Base-by-base conservation (phyloP, 192 early-diverging fungal species). In the Podila clonocystis region DNA sequence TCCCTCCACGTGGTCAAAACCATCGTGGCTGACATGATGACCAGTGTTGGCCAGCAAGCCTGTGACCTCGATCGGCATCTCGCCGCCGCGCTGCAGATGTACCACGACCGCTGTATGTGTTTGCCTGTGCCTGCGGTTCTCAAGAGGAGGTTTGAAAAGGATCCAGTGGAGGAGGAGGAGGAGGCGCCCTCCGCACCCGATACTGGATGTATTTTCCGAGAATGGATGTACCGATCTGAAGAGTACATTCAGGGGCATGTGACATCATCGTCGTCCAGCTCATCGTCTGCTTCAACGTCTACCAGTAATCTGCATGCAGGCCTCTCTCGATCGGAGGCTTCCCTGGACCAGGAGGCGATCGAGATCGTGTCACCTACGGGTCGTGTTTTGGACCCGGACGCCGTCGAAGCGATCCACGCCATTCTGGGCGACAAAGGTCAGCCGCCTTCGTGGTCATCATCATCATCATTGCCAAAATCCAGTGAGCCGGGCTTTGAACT, bases 181-280 rank as follows among this genome's bases (percentile, higher is more conserved):
- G 31, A 33, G n/a, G n/a, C n/a, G 62, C 30, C 12, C 9, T 4
- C n/a, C 9, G 28, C 22, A 3, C 17, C 41, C 31, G 49, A 65
- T 50, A 19, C 28, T 50, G 45, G n/a, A 50, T 28, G 22, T 1
- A 55, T 24, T 5, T n/a, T 55, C 24, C 52, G 24, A n/a, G 52
- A 55, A 50, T 76, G 74, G 74, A 76, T 76, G 74, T 76, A 65
- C 30, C 55, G 45, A 8, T n/a, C 74, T 13, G 74, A 76, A 5
- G 63, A 65, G 9, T 62, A 68, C 24, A 49, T 75, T 48, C 60
- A 20, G 4, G 50, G 58, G 1, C 62, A 75, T 13, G 48, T 33
- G 45, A 41, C 13, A 9, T 34, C 30, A 19, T 63, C 36, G 17
- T 33, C 62, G 11, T 63, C 31, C 1, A 26, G 11, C 0, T 67